Evolutionary conservation across 805 yeast genomes (phyloP), one percentile per base, ranked within the genome.

Genomic region (Schizosaccharomyces cryophilus): DNA sequence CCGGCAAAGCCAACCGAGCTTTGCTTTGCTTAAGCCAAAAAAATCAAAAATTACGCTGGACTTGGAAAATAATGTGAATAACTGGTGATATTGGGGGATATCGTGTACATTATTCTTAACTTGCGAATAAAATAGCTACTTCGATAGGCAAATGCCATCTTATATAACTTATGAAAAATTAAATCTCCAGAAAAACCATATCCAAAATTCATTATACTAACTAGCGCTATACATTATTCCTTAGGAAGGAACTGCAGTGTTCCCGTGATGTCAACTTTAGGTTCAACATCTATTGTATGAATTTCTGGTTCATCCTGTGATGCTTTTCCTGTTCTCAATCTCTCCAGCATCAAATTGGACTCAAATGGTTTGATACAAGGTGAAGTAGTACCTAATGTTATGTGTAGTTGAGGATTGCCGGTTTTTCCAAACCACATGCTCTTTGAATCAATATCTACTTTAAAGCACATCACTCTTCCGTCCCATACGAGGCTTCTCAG

Each of bases 321-420:
- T 35, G 40, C 40, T 35, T 35, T 35, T 15, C 40, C 40, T 35
- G 40, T 15, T 29, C 38, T 51, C n/a, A 51, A 5, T 26, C 35
- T 40, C 31, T 61, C 64, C 13, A 75, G 62, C 65, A 75, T 65
- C 2, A 54, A 64, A 63, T 82, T 81, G 1, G 89, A 78, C 64
- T 79, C 78, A 29, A 73, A 68, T 0, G 93, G 81, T 60, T 70
- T 73, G 2, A 77, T 73, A 0, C 70, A 70, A 0, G 73, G 72
- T 1, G 73, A 66, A 1, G 72, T 67, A 0, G 86, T 78, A 0
- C 89, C 95, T 15, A 87, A 67, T 0, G 96, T 89, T 54, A 88
- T 78, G 68, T 89, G 96, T 0, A 84, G 74, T 9, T 51, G 35
- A 29, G 56, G 56, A 29, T 51, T 51, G 15, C 9, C 6, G 9